Percentiles rank a stretch among this genome's conserved stretches.
phyloP scores from a whole-genome alignment of 768 basidiomycete genomes.

The Gloeopeniophorella convolvens region DNA sequence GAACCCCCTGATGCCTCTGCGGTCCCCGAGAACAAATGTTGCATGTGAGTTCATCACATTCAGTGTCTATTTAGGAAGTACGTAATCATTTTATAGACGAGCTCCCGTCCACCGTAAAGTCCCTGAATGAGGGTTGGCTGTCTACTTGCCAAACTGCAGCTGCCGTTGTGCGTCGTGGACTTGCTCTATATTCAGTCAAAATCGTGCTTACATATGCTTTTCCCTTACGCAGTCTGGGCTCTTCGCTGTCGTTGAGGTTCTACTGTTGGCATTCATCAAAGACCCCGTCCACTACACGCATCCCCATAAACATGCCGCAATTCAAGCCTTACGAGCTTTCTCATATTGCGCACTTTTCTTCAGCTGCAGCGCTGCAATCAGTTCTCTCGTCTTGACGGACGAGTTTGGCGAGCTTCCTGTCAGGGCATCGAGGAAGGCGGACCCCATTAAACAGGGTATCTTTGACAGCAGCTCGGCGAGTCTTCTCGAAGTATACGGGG shows the following conservation, averaged over 20 bases:
- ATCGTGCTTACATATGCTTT: neutral
- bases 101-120: slow-evolving; percentile 1
- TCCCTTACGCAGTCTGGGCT: slow-evolving; percentile 7
- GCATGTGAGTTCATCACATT: neutral
- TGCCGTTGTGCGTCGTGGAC: neutral
- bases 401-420: slow-evolving; percentile 13
- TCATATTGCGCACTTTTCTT: slow-evolving; percentile 13
- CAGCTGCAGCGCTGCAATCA: slow-evolving; percentile 10
- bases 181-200: neutral
- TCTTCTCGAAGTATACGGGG: slow-evolving; percentile 10
- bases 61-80: neutral
- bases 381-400: slow-evolving; percentile 10
- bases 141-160: slow-evolving; percentile 1
- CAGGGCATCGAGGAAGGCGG: neutral
- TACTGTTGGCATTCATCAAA: slow-evolving; percentile 7
- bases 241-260: slow-evolving; percentile 7
- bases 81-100: neutral
- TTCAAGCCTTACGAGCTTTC: slow-evolving; percentile 4
- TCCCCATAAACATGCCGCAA: neutral
- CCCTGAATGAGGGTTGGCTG: slow-evolving; percentile 8
- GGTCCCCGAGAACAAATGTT: slow-evolving; percentile 1
- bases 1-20: neutral
- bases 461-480: slow-evolving; percentile 13
- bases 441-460: slow-evolving; percentile 6
- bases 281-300: neutral